Evolutionary conservation across 805 yeast species (phyloP), one percentile per base, ranked within the genome.

Genomic region (Yamadazyma endophytica): DNA sequence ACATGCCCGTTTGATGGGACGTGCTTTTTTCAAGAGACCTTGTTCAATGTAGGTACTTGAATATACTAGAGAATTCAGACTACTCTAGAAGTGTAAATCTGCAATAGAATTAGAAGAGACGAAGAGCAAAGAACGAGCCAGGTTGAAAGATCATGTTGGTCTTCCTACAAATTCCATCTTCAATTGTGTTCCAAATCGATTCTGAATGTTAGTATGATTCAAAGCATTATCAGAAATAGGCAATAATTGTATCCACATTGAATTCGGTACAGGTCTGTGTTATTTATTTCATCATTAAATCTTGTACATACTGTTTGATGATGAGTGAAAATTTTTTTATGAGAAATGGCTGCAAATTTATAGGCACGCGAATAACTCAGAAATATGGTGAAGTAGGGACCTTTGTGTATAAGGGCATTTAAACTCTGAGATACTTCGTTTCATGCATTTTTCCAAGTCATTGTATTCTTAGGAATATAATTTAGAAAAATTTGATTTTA

Each of bases 261-360:
- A 34, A 21, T 41, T 41, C 46, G 29, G 46, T 33, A 38, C 46
- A 41, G 46, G 46, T 41, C 46, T 41, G 46, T 41, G 46, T 38
- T 38, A 35, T 39, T 41, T 41, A 28, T 36, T 31, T 41, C 46
- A 41, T 41, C 40, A 41, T 38, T 8, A 20, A 20, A 20, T n/a
- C n/a, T 20, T 20, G 11, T 20, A 20, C 21, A 20, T 20, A 20
- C 21, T 8, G 21, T 20, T 20, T n/a, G n/a, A n/a, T n/a, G n/a
- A n/a, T n/a, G n/a, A n/a, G n/a, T n/a, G n/a, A n/a, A n/a, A n/a
- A n/a, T n/a, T n/a, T n/a, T n/a, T n/a, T n/a, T n/a, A n/a, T n/a
- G n/a, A n/a, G n/a, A n/a, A n/a, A n/a, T n/a, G n/a, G n/a, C n/a
- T n/a, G n/a, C n/a, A n/a, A n/a, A n/a, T n/a, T n/a, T n/a, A n/a